A percentile compares a stretch with the other conserved stretches of the same genome.
phyloP scores from a whole-genome alignment of 2,329 filamentous ascomycete genomes.

The Mollisiaceae sp. region DNA sequence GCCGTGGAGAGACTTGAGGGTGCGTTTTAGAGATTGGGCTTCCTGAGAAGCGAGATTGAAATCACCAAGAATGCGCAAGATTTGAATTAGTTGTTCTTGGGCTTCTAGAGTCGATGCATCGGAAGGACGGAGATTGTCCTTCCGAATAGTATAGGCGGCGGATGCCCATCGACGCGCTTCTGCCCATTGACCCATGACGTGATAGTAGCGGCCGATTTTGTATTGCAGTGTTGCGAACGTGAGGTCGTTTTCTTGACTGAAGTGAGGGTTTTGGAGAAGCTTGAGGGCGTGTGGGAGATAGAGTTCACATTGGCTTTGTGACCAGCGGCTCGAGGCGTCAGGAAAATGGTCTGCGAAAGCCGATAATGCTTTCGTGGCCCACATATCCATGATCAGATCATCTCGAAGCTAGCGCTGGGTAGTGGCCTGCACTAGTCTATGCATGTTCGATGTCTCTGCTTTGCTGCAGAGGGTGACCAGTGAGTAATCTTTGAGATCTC shows the following conservation, averaged over 20 bases:
- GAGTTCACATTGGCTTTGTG: neutral
- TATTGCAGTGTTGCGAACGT: neutral
- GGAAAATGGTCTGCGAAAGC: neutral
- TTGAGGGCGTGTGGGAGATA: neutral
- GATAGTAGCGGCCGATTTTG: neutral
- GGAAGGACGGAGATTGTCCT: neutral
- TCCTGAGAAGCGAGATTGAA: neutral
- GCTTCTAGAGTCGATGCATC: neutral
- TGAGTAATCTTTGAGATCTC: neutral
- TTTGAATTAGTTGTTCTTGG: neutral
- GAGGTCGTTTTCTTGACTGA: neutral
- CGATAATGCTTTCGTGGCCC: neutral
- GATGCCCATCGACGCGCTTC: neutral
- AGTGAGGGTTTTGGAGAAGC: neutral
- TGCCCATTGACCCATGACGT: neutral
- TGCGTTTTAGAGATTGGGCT: neutral
- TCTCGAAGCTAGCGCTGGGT: neutral
- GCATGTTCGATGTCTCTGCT: neutral
- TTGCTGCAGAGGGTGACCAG: neutral
- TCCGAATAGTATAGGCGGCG: neutral
- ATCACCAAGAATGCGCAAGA: neutral
- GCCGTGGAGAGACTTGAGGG: neutral
- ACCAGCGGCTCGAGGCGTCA: neutral
- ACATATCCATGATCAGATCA: neutral
- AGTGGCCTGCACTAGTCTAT: neutral